Base-by-base conservation (phyloP, 352 stramenopile species). In the Globisporangium spinosum region DNA sequence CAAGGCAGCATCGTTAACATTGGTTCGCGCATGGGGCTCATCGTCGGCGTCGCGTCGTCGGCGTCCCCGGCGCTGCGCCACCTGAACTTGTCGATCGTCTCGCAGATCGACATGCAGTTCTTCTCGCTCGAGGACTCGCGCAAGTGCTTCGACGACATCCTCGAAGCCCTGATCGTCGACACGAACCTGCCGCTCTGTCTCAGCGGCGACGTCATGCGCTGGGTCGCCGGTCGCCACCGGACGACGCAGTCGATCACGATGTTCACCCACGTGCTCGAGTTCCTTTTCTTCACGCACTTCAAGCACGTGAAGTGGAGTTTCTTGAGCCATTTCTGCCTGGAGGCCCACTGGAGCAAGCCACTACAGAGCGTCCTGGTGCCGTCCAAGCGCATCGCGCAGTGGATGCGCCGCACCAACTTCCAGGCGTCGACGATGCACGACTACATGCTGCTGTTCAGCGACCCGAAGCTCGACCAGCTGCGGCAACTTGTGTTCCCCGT, bases 51-150 rank as follows among this genome's bases (percentile, higher is more conserved):
- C 6, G 82, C 84, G 22, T 89, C 87, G 0, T 76, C 78, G 0
- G 82, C 84, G 5, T 94, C 85, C 0, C 88, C 81, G 20, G 80
- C 83, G 2, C 73, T 94, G 7, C 80, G 84, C 17, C 79, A 81
- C n/a, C 69, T 95, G 8, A 77, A 87, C n/a, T 43, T 89, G 12
- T 76, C 74, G 8, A 69, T 91, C 6, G 79, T 78, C 0, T 78
- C 77, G 17, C 66, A 73, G 2, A 60, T 96, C 5, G 83, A 93
- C 53, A 68, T 93, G 57, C 80, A 93, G 64, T 93, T 94, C 43
- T 94, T 93, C 64, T 77, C 77, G 17, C 72, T 94, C 5, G 74
- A 92, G 40, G 86, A 96, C 65, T 93, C 87, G 2, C 80, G 77
- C 45, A 90, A 89, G 54, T 87, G 83, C 59, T 91, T 91, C 54